Evolutionary conservation across 2,329 filamentous ascomycete genomes (phyloP), one percentile per base, ranked within the genome.

Genomic region (Trematosphaeria pertusa): DNA sequence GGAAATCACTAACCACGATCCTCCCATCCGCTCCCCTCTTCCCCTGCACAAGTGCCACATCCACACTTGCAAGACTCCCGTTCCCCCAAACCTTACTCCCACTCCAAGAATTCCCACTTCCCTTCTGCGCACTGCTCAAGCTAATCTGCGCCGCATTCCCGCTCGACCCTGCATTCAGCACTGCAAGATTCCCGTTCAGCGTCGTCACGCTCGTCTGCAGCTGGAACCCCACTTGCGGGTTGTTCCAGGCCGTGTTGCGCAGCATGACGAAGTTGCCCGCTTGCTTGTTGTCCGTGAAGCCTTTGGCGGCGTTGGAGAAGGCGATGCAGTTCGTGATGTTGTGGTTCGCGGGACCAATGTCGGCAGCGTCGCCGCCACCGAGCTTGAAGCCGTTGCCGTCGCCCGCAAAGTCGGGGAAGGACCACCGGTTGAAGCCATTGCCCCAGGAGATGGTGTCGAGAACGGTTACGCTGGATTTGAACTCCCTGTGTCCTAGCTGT

Each of bases 361-460:
- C 65, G 28, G 68, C 65, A 9, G 60, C 69, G 2, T 46, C 38
- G n/a, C 56, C 54, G 26, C 72, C 71, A 19, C 75, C 74, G 3
- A 79, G 71, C 61, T 79, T 78, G 71, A 78, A 77, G 12, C 77
- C 75, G 53, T 79, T 79, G 24, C 76, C 76, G 37, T 79, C 76
- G 14, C 76, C 76, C 17, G 72, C 61, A 45, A 78, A 79, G 14
- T 67, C 46, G 7, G 45, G 52, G 58, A 79, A 79, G 26, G 56
- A 62, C 76, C 76, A 79, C 15, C 70, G 61, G 46, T 79, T 76
- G 44, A 75, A 64, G 5, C 76, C 76, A 43, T 79, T 79, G 17
- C 75, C 75, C 75, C 75, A 79, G 0, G 76, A 58, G 26, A 76
- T 68, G 0, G 73, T 74, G 32, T 79, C 75, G 20, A 76, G 65